Evolutionary conservation across 1,139 yeast species (phyloP).

Genomic region (Scheffersomyces illinoinensis): DNA sequence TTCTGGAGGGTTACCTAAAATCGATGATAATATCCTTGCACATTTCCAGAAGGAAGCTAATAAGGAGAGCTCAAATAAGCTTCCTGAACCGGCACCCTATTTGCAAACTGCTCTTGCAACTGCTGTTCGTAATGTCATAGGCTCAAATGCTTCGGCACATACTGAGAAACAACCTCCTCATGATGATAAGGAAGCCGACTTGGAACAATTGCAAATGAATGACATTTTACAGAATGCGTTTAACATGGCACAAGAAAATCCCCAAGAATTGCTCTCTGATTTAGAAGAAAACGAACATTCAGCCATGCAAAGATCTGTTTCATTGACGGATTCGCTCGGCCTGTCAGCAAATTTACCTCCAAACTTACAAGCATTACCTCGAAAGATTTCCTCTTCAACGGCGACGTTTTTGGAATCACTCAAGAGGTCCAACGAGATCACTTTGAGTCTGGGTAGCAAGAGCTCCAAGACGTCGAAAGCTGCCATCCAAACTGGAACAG

Average conservation of each 20-base stretch:
- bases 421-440: constrained; percentile 14
- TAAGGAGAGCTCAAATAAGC: constrained; percentile 16
- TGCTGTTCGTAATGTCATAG: constrained; percentile 26
- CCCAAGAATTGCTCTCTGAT: constrained; percentile 54
- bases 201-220: constrained; percentile 56
- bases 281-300: constrained; percentile 29
- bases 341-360: not conserved
- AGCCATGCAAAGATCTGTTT: not conserved
- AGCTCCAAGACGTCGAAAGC: constrained; percentile 5
- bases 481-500: constrained; percentile 2
- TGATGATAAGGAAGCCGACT: constrained; percentile 44
- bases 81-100: not conserved
- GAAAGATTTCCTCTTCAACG: constrained; percentile 14
- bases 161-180: not conserved
- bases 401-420: constrained; percentile 16
- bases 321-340: constrained; percentile 1
- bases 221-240: constrained; percentile 74
- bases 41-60: constrained; percentile 42
- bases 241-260: constrained; percentile 69
- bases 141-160: constrained; percentile 1
- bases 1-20: constrained; percentile 29
- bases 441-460: constrained; percentile 1
- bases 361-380: not conserved
- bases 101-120: constrained; percentile 28
- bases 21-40: constrained; percentile 39